A percentile compares a stretch with the other conserved stretches of the same genome.
These are phyloP conservation scores for Dendrocalamus latiflorus DNA, from an alignment of 202 grass and related monocot genomes.

Conservation along the genomic window DNA sequence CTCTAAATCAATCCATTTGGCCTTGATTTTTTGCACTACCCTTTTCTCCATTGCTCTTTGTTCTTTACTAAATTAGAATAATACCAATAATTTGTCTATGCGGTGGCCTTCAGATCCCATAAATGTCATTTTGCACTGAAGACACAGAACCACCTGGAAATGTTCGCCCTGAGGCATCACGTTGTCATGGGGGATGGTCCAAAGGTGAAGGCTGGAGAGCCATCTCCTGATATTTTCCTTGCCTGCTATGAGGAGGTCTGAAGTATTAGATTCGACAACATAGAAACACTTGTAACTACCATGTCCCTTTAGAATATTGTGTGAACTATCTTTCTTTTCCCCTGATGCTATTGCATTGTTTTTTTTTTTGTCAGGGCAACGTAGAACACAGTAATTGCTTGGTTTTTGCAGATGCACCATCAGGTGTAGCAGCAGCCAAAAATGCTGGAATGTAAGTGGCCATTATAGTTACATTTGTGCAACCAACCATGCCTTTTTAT, in stretches of 20 bases:
- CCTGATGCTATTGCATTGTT: slow-evolving; percentile 25
- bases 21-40: neutral
- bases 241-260: slow-evolving; percentile 72
- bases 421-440: slow-evolving; percentile 84
- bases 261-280: slow-evolving; percentile 37
- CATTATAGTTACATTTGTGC: neutral
- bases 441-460: slow-evolving; percentile 87
- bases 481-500: neutral
- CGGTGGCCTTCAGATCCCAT: slow-evolving; percentile 55
- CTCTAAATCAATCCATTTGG: slow-evolving; percentile 1
- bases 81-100: neutral
- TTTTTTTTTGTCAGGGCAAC: slow-evolving; percentile 42
- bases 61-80: slow-evolving; percentile 10
- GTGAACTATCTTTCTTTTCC: neutral
- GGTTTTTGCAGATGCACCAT: slow-evolving; percentile 94
- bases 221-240: slow-evolving; percentile 94
- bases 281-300: neutral
- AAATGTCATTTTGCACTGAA: slow-evolving; percentile 78
- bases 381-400: slow-evolving; percentile 65
- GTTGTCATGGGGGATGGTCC: slow-evolving; percentile 86
- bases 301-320: neutral
- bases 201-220: slow-evolving; percentile 82
- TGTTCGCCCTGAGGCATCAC: slow-evolving; percentile 84
- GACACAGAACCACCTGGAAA: slow-evolving; percentile 83
- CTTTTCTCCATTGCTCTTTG: neutral